These are phyloP conservation scores for Choanephora cucurbitarum DNA, from an alignment of 371 early-diverging fungal species.

Conservation along the genomic window DNA sequence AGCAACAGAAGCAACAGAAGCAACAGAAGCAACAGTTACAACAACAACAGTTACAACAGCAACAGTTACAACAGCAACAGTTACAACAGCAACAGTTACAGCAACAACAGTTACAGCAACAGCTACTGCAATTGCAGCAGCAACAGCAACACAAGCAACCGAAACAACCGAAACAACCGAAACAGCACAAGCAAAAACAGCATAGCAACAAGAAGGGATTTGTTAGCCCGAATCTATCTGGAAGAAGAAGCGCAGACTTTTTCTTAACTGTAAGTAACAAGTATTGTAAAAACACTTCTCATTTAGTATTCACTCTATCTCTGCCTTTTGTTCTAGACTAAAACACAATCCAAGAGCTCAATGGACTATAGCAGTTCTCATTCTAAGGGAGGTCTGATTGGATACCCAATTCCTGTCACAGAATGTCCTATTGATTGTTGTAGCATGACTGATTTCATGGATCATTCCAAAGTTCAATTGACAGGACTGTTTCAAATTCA, in stretches of 20 bases:
- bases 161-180: no score
- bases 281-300: background rate
- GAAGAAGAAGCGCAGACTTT: background rate
- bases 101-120: no score
- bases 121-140: no score
- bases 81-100: no score
- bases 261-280: background rate
- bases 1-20: no score
- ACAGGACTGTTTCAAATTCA: conserved; percentile 23
- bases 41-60: no score
- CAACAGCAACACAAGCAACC: no score
- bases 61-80: no score
- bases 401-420: conserved; percentile 21
- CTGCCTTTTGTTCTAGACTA: background rate
- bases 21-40: no score
- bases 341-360: background rate
- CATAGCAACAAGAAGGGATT: no score
- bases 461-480: conserved; percentile 11
- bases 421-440: conserved; percentile 28
- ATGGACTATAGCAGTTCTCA: conserved; percentile 2
- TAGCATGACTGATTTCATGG: conserved; percentile 2
- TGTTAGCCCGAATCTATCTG: no score
- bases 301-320: background rate
- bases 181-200: no score
- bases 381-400: conserved; percentile 8